These are phyloP conservation scores for Striga asiatica DNA, from an alignment of 257 asterid species.

Conservation along the genomic window DNA sequence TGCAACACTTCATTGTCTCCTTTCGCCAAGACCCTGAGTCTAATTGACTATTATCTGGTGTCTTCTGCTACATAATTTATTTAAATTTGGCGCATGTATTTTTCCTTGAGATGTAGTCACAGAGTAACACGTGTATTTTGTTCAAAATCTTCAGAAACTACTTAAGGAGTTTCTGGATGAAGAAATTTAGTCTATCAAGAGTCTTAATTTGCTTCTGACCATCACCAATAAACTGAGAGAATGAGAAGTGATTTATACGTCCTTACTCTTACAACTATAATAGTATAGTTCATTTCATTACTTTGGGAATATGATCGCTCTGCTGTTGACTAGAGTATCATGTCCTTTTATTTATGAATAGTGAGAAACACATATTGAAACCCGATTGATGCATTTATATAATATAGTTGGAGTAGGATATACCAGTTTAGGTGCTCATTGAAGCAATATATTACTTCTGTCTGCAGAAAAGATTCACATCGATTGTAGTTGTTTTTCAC, in stretches of 20 bases:
- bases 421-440: background rate
- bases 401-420: background rate
- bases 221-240: background rate
- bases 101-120: background rate
- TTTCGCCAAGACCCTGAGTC: background rate
- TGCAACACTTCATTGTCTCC: slow-evolving; percentile 2
- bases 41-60: background rate
- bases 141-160: background rate
- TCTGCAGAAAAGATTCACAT: slow-evolving; percentile 3
- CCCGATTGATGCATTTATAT: slow-evolving; percentile 5
- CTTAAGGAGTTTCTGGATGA: too few relatives aligned
- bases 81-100: background rate
- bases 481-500: background rate
- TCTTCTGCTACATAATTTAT: background rate
- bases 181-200: background rate
- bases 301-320: background rate
- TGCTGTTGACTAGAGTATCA: background rate
- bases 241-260: background rate
- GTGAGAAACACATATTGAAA: background rate
- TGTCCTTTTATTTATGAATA: background rate
- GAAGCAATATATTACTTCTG: background rate
- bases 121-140: background rate
- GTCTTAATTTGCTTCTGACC: background rate
- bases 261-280: background rate
- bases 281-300: background rate